These are phyloP conservation scores for Saxispiralis lemnorum DNA, from an alignment of 495 filamentous ascomycete genomes.

Conservation along the genomic window DNA sequence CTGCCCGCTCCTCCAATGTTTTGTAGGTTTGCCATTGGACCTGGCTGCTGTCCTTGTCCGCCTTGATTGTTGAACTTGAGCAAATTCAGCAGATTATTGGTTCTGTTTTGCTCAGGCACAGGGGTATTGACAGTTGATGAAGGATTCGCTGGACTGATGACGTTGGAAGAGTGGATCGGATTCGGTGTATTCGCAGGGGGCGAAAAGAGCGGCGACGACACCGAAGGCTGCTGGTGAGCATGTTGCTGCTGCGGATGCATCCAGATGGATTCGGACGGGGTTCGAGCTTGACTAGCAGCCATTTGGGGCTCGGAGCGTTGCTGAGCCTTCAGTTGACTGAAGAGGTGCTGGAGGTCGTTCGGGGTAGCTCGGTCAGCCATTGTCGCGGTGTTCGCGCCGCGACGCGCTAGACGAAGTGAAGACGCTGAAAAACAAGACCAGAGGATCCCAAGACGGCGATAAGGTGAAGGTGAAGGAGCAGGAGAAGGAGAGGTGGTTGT, in stretches of 20 bases:
- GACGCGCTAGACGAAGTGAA: too few species aligned
- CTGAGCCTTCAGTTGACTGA: slow-evolving; percentile 14
- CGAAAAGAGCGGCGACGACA: slow-evolving; percentile 24
- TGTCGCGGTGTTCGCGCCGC: background rate
- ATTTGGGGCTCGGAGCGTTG: slow-evolving; percentile 1
- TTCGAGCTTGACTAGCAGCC: background rate
- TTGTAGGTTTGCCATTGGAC: slow-evolving; percentile 20
- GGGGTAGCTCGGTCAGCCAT: background rate
- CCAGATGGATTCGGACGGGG: slow-evolving; percentile 8
- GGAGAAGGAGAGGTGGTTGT: too few species aligned
- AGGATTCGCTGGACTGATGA: slow-evolving; percentile 27
- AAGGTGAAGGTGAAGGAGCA: too few species aligned
- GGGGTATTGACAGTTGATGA: slow-evolving; percentile 23
- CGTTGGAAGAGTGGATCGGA: slow-evolving; percentile 19
- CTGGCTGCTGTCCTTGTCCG: background rate
- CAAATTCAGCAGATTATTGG: slow-evolving; percentile 61
- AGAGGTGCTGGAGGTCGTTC: slow-evolving; percentile 18
- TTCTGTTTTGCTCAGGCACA: slow-evolving; percentile 35
- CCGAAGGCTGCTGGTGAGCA: slow-evolving; percentile 18
- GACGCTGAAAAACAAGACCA: too few species aligned
- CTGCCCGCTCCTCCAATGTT: slow-evolving; percentile 8
- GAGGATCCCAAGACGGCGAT: too few species aligned
- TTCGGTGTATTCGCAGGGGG: slow-evolving; percentile 20
- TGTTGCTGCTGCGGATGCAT: slow-evolving; percentile 4
- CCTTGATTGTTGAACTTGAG: slow-evolving; percentile 51